These are phyloP conservation scores for Chrysosphaeria jannelii DNA, from an alignment of 2,329 filamentous ascomycete genomes.

Conservation along the genomic window DNA sequence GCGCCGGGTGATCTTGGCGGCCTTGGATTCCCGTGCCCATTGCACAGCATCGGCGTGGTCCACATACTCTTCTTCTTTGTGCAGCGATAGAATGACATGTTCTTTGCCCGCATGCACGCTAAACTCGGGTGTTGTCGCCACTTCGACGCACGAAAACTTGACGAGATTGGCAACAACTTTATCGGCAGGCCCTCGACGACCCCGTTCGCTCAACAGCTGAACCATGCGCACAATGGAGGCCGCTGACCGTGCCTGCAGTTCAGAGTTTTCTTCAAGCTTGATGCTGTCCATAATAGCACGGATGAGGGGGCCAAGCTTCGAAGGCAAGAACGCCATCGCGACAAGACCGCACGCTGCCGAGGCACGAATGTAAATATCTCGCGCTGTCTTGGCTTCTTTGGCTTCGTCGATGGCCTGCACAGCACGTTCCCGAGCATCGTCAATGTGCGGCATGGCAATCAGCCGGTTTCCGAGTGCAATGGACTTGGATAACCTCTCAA, in stretches of 20 bases:
- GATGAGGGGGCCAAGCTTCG: conserved; percentile 78
- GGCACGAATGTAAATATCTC: conserved; percentile 64
- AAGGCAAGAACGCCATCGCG: conserved; percentile 62
- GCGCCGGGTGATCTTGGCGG: conserved; percentile 65
- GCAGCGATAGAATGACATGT: conserved; percentile 63
- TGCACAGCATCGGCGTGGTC: conserved; percentile 77
- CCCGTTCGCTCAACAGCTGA: conserved; percentile 53
- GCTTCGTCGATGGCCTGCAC: conserved; percentile 51
- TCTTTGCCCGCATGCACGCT: conserved; percentile 51
- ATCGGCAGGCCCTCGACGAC: conserved; percentile 62
- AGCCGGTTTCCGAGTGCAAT: conserved; percentile 69
- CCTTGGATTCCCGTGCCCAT: conserved; percentile 68
- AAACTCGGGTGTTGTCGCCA: conserved; percentile 90
- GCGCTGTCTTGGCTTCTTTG: conserved; percentile 43
- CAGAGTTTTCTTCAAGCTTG: conserved; percentile 75
- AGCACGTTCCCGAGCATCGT: conserved; percentile 44
- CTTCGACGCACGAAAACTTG: conserved; percentile 94
- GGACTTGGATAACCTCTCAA: conserved; percentile 62
- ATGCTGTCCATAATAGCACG: conserved; percentile 97
- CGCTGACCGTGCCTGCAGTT: conserved; percentile 65
- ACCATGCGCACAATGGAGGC: conserved; percentile 60
- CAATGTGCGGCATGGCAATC: conserved; percentile 49
- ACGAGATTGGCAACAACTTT: conserved; percentile 89
- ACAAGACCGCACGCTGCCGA: conserved; percentile 69
- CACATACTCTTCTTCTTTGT: conserved; percentile 86